Conservation (phyloP, 1,284 basidiomycete genomes). For the Athelia sp. region DNA sequence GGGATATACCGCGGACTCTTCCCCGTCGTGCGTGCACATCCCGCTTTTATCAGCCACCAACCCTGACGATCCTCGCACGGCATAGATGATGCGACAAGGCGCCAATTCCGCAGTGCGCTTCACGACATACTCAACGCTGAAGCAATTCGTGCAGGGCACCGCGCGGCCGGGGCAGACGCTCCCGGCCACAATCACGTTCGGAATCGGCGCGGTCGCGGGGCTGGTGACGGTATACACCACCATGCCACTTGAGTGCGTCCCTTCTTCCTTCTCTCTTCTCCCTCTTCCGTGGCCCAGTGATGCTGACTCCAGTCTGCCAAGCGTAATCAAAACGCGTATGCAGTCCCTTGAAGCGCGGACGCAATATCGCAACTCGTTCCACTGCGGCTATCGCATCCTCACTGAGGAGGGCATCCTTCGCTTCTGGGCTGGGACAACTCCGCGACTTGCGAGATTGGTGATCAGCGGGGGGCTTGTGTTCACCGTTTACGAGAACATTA, state of each 20-base stretch:
- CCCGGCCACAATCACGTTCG: slow-evolving; percentile 89
- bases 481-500: slow-evolving; percentile 85
- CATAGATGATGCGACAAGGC: slow-evolving; percentile 93
- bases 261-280: neutral
- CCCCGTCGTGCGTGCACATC: slow-evolving; percentile 69
- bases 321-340: slow-evolving; percentile 98
- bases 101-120: slow-evolving; percentile 98
- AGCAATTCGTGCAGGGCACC: slow-evolving; percentile 87
- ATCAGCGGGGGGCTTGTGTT: slow-evolving; percentile 96
- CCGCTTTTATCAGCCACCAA: neutral
- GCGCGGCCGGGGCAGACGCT: slow-evolving; percentile 80
- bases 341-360: slow-evolving; percentile 82
- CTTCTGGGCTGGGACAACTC: slow-evolving; percentile 97
- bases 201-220: slow-evolving; percentile 90
- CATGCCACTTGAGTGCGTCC: slow-evolving; percentile 86
- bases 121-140: slow-evolving; percentile 90
- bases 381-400: slow-evolving; percentile 89
- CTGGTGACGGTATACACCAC: slow-evolving; percentile 94
- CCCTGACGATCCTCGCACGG: neutral
- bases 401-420: slow-evolving; percentile 84
- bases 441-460: slow-evolving; percentile 78
- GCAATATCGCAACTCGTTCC: slow-evolving; percentile 89
- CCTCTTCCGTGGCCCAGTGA: neutral
- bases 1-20: slow-evolving; percentile 92
- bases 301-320: slow-evolving; percentile 24